These are phyloP conservation scores for Sporisorium iseilematis-ciliati DNA, from an alignment of 1,284 basidiomycete species.

Conservation along the genomic window DNA sequence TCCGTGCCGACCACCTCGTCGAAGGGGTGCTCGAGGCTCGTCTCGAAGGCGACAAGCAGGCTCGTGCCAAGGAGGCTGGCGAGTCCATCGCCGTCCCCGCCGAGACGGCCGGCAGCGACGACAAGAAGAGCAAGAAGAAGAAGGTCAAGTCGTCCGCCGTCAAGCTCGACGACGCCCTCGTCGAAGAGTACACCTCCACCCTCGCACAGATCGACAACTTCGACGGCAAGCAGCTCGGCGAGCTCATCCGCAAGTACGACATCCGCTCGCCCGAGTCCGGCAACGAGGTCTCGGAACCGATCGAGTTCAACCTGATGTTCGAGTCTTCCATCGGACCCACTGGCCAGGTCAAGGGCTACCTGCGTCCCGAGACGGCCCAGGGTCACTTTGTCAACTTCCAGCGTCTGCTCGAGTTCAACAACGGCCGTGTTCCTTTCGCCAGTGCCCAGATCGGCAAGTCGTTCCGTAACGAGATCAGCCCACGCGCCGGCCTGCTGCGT, in stretches of 20 bases:
- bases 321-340: constrained; percentile 96
- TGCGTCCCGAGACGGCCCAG: constrained; percentile 98
- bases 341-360: constrained; percentile 93
- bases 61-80: constrained; percentile 74
- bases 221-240: constrained; percentile 87
- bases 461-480: constrained; percentile 99
- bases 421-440: constrained; percentile 93
- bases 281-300: constrained; percentile 91
- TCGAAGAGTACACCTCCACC: constrained; percentile 82
- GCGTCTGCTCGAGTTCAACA: constrained; percentile 97
- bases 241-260: constrained; percentile 84
- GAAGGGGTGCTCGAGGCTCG: constrained; percentile 91
- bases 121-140: constrained; percentile 82
- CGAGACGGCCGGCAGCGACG: constrained; percentile 66
- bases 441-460: constrained; percentile 95
- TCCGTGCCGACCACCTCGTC: constrained; percentile 96
- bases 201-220: constrained; percentile 97
- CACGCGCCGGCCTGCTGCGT: constrained; percentile 92
- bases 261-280: constrained; percentile 92
- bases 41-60: constrained; percentile 90
- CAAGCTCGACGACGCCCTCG: constrained; percentile 81
- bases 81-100: constrained; percentile 23
- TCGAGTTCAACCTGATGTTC: constrained; percentile 99
- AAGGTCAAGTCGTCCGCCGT: constrained; percentile 81
- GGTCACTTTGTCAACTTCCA: constrained; percentile 99